Evolutionary conservation across 441 rosid genomes (phyloP).

Genomic region (Populus tomentosa): DNA sequence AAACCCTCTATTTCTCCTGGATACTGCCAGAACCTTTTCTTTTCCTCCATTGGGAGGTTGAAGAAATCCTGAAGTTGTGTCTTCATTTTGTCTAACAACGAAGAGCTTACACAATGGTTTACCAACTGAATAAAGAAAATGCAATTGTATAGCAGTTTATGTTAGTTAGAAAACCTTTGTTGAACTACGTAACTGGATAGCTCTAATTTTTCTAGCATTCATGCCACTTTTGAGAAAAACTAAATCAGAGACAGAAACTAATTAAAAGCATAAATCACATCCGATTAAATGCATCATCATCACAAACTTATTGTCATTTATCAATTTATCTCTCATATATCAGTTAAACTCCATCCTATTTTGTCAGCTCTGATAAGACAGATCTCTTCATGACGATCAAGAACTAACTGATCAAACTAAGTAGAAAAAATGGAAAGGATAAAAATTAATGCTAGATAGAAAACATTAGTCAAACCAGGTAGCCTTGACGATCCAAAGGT

Average conservation of each 20-base stretch:
- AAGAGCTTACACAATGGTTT: conserved; percentile 40
- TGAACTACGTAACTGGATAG: background rate
- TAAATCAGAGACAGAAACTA: background rate
- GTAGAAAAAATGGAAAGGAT: background rate
- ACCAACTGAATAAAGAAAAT: conserved; percentile 23
- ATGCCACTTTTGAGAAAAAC: background rate
- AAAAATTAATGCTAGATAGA: background rate
- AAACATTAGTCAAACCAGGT: background rate
- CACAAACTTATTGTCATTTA: background rate
- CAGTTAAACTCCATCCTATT: background rate
- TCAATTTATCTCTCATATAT: background rate
- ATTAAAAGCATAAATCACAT: background rate
- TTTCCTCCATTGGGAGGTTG: conserved; percentile 50
- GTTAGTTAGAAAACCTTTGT: background rate
- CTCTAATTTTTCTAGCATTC: background rate
- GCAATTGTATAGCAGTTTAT: background rate
- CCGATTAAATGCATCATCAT: background rate
- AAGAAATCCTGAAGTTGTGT: conserved; percentile 37
- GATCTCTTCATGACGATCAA: background rate
- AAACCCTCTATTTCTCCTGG: conserved; percentile 54
- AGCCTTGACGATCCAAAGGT: background rate
- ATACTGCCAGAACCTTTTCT: conserved; percentile 37
- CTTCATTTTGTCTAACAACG: conserved; percentile 41
- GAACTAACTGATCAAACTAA: background rate
- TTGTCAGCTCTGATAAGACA: background rate